Evolutionary conservation across 805 yeast genomes (phyloP).

Genomic region (Tetrapisispora namnaoensis): DNA sequence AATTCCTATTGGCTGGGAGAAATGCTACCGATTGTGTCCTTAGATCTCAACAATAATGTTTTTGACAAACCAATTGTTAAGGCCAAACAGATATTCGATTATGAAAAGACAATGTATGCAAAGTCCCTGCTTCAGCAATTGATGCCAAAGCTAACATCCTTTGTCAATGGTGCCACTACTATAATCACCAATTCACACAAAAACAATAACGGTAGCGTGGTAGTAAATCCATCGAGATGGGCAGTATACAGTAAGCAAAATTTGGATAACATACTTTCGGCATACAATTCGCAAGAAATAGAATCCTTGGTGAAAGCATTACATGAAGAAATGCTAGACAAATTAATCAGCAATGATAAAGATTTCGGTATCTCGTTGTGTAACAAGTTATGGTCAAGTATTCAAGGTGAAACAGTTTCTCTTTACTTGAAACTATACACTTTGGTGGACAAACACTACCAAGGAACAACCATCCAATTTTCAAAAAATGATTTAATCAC

Average conservation of each 20-base stretch:
- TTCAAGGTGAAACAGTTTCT: conserved; percentile 53
- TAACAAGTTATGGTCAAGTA: conserved; percentile 57
- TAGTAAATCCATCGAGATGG: conserved; percentile 44
- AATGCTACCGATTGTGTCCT: conserved; percentile 19
- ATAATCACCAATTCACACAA: conserved; percentile 21
- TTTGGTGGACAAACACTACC: conserved; percentile 47
- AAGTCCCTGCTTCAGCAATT: conserved; percentile 39
- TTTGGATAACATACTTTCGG: conserved; percentile 45
- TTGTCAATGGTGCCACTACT: conserved; percentile 54
- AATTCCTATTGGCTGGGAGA: conserved; percentile 47
- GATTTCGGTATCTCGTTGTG: conserved; percentile 35
- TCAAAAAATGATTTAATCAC: conserved; percentile 47
- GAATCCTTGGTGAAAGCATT: conserved; percentile 44
- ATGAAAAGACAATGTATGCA: conserved; percentile 36
- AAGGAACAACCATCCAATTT: conserved; percentile 42
- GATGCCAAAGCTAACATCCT: conserved; percentile 58
- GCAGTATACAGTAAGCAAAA: conserved; percentile 55
- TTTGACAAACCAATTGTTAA: conserved; percentile 16
- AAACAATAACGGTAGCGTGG: conserved; percentile 11
- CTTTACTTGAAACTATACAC: conserved; percentile 45
- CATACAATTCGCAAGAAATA: conserved; percentile 52
- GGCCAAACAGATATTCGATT: conserved; percentile 23
- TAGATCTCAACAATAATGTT: conserved; percentile 6
- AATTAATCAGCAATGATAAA: conserved; percentile 32
- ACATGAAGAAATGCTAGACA: conserved; percentile 45